Percentiles rank a stretch among this genome's conserved stretches.
Evolutionary conservation across 2,329 filamentous ascomycete species (phyloP).

Genomic region (Trichoderma lentiforme): DNA sequence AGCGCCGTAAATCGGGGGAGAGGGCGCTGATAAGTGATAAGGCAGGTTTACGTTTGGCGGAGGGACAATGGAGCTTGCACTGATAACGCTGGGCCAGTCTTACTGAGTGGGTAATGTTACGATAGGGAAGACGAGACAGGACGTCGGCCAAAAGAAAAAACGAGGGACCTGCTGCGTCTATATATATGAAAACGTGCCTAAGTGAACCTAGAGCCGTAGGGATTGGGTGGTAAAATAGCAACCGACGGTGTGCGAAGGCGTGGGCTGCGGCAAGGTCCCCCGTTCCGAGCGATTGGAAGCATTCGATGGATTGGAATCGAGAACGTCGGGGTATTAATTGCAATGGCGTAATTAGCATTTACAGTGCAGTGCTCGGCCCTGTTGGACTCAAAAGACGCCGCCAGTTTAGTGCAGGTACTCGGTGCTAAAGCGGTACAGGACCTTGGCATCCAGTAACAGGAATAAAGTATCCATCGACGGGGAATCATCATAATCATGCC

Average conservation of each 20-base stretch:
- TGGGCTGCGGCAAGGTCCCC: not conserved
- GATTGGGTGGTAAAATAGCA: not conserved
- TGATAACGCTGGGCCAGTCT: not conserved
- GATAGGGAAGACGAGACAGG: not conserved
- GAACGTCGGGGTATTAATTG: not conserved
- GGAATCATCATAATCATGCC: not conserved
- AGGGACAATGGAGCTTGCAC: constrained; percentile 5
- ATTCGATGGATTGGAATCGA: not conserved
- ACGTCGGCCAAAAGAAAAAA: not conserved
- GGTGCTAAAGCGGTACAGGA: not conserved
- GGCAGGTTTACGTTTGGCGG: not conserved
- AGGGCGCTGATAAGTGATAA: constrained; percentile 18
- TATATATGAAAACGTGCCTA: not conserved
- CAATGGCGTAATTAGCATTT: not conserved
- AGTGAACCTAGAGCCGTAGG: not conserved
- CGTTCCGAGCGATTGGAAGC: not conserved
- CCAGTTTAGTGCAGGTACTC: not conserved
- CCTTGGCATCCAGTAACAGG: not conserved
- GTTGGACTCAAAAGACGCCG: not conserved
- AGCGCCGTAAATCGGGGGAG: constrained; percentile 16
- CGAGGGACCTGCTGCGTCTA: not conserved
- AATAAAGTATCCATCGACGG: not conserved
- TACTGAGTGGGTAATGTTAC: not conserved
- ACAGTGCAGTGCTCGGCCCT: not conserved
- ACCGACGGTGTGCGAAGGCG: not conserved